Percentiles rank a stretch among this genome's conserved stretches.
Conservation (phyloP, 1,284 basidiomycete genomes). For the Leccinum pachyderme region DNA sequence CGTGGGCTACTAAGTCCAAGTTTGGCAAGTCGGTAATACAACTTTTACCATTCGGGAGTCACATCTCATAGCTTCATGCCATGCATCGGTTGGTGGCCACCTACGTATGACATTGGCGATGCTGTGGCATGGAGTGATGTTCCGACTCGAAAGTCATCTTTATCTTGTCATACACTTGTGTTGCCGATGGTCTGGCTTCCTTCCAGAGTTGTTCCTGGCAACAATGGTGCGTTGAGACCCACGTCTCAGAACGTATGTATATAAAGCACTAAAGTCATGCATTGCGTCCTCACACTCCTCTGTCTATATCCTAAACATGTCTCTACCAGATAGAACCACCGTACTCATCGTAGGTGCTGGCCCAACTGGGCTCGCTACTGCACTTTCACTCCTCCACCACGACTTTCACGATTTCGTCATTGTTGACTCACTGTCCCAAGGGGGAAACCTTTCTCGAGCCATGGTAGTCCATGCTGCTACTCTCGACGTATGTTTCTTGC, state of each 20-base stretch:
- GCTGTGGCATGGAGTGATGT: background rate
- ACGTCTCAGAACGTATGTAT: background rate
- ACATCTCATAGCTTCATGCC: background rate
- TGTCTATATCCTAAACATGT: conserved; percentile 27
- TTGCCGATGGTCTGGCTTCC: background rate
- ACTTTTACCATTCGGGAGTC: background rate
- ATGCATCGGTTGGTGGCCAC: background rate
- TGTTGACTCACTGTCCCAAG: background rate
- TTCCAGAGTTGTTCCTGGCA: background rate
- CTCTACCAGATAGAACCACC: background rate
- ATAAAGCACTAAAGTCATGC: background rate
- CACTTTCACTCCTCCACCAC: conserved; percentile 32
- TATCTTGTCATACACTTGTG: background rate
- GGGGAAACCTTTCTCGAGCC: background rate
- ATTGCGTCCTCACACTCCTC: background rate
- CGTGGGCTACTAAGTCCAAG: background rate
- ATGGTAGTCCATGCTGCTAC: background rate
- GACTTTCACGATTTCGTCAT: conserved; percentile 39
- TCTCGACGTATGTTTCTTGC: background rate
- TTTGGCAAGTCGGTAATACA: background rate
- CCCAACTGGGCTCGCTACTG: conserved; percentile 25
- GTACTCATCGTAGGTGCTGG: conserved; percentile 20
- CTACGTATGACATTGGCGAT: background rate
- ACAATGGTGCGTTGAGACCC: background rate
- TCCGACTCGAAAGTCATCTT: background rate